Base-by-base conservation (phyloP, 768 basidiomycete species). In the Coprinopsis strossmayeri region DNA sequence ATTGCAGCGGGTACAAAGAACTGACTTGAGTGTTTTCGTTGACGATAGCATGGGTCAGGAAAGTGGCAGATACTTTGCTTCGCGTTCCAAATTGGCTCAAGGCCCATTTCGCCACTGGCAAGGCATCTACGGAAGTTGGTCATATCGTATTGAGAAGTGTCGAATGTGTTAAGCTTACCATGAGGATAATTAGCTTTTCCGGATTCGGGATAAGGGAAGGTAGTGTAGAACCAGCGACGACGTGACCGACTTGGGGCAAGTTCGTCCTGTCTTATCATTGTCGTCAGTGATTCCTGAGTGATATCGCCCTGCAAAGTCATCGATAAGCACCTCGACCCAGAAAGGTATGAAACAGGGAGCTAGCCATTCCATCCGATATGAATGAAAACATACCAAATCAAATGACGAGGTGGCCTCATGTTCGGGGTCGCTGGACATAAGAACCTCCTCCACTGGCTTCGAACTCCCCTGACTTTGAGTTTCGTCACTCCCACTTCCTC, bases 241-340 rank as follows among this genome's bases (percentile, higher is more conserved):
- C 83, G 69, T 26, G 77, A 70, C 38, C 82, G 76, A 24, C 70
- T 64, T 5, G 82, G 82, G 20, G 74, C 66, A 52, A 77, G 65
- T 62, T 88, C 87, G 53, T 89, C 87, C 45, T 81, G 79, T 32
- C 80, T 74, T 56, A 89, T 87, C 81, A 87, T 86, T 15, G 76
- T 67, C 45, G 79, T 76, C 34, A 89, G 68, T 5, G 84, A 78
- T 56, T 89, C 86, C 54, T 88, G 84, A 15, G 82, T 76, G 44
- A 88, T 83, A 5, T 57, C 55, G n/a, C 85, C 86, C 85, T 87
- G 27, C 28, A 3, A 40, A n/a, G 38, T 45, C 55, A 39, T 44
- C 52, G 23, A 50, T 53, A 42, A 47, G 46, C 13, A 21, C 41
- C 9, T 3, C 10, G 20, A 9, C 9, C 9, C 41, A 42, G 25